Evolutionary conservation across 139 green algal genomes (phyloP), one percentile per base, ranked within the genome.

Genomic region (Closterium sp.): DNA sequence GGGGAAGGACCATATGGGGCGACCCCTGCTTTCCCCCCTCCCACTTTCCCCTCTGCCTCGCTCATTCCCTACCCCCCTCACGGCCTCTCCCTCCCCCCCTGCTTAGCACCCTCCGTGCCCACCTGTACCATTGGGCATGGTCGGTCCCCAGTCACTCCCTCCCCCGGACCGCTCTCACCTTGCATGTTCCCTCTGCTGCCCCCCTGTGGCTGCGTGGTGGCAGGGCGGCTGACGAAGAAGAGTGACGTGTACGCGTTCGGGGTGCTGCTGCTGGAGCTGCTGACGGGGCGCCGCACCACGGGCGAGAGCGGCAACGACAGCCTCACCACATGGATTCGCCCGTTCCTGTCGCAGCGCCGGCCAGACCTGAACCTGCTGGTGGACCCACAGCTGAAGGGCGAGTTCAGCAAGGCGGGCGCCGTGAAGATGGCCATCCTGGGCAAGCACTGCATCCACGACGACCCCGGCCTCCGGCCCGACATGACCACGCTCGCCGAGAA

Each of bases 391-490:
- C 81, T 90, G 6, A 84, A 84, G 55, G 87, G 64, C 87, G 33
- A 34, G 21, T 90, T 86, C 35, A 84, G 33, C 87, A 90, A 90
- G 35, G 31, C 87, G 28, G 87, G 87, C 31, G 81, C 81, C 28
- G 34, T 90, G 21, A 90, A 90, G 35, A 90, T 90, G 87, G 87
- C 87, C 7, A 90, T 90, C 32, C 87, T 90, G 32, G 87, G 33
- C 33, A 90, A 90, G 81, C 81, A 90, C 33, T 90, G 87, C 81
- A 90, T 90, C 33, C 87, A 90, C 35, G 87, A 90, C 28, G 87
- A 90, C 35, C 87, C 87, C n/a, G 35, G 55, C 10, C 34, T 34
- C 7, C 87, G 87, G 1, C 87, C 87, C 31, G 87, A 90, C 33
- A 90, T 90, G 87, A 84, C 33, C 33, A 90, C 34, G 3, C 34